phyloP scores from a whole-genome alignment of 2,329 filamentous ascomycete species.

The Septoria linicola region DNA sequence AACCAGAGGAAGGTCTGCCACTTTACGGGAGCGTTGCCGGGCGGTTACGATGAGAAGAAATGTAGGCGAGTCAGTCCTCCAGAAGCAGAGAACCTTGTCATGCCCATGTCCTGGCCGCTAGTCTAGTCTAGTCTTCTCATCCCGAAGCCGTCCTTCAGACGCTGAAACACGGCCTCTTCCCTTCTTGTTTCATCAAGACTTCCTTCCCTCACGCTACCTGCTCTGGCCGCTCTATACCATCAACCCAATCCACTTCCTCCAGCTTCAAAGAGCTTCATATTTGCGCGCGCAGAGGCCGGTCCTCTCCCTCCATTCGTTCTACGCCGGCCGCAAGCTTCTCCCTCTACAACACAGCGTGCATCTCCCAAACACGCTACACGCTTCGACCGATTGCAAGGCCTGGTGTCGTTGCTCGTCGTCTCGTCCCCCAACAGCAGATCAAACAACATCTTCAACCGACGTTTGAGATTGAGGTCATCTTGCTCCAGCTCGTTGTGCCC shows the following conservation, averaged over 20 bases:
- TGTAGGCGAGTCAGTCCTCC: too few relatives aligned
- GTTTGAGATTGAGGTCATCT: constrained; percentile 16
- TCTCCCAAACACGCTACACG: constrained; percentile 6
- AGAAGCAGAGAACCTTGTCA: too few relatives aligned
- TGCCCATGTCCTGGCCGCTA: too few relatives aligned
- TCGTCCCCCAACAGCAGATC: constrained; percentile 10
- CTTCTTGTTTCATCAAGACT: constrained; percentile 10
- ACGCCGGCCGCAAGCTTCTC: constrained; percentile 17
- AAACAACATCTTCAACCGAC: constrained; percentile 7
- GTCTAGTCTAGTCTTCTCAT: too few relatives aligned
- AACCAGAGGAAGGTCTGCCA: too few relatives aligned
- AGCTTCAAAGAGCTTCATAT: constrained; percentile 9
- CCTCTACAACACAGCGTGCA: neutral
- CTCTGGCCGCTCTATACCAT: constrained; percentile 6
- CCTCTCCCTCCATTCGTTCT: constrained; percentile 16
- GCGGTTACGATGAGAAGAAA: too few relatives aligned
- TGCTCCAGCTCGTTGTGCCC: constrained; percentile 3
- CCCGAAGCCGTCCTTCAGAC: too few relatives aligned
- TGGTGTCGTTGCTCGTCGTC: constrained; percentile 25
- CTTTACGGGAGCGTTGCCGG: too few relatives aligned
- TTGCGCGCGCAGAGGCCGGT: constrained; percentile 26
- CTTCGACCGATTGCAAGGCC: constrained; percentile 21
- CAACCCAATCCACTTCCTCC: constrained; percentile 14
- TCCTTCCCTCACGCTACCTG: constrained; percentile 11
- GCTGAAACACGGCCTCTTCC: neutral